phyloP scores from a whole-genome alignment of 2,329 filamentous ascomycete species.

The Fusarium goolgardi region DNA sequence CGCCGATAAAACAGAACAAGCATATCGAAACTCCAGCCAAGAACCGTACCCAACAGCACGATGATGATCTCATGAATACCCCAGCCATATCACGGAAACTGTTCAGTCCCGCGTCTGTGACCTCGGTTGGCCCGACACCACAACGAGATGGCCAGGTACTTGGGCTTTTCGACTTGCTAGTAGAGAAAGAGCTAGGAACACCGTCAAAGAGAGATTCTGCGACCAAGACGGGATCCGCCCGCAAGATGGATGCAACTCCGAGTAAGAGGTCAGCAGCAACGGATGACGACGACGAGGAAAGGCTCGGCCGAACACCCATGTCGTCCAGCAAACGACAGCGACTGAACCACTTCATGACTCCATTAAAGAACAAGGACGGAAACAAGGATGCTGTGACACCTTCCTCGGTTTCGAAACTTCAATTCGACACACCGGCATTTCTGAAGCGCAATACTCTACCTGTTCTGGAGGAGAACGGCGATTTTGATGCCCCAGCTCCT shows the following conservation, averaged over 20 bases:
- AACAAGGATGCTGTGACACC: slow-evolving; percentile 59
- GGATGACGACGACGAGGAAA: slow-evolving; percentile 48
- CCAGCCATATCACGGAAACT: slow-evolving; percentile 68
- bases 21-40: slow-evolving; percentile 62
- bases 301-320: slow-evolving; percentile 62
- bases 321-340: slow-evolving; percentile 70
- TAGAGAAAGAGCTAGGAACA: slow-evolving; percentile 61
- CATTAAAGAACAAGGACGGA: slow-evolving; percentile 62
- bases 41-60: slow-evolving; percentile 46
- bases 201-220: slow-evolving; percentile 58
- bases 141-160: slow-evolving; percentile 82
- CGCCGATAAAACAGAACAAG: slow-evolving; percentile 64
- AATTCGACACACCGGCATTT: slow-evolving; percentile 78
- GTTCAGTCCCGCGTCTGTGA: slow-evolving; percentile 69
- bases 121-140: slow-evolving; percentile 79
- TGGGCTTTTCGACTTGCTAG: slow-evolving; percentile 79
- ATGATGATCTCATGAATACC: slow-evolving; percentile 62
- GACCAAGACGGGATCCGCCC: slow-evolving; percentile 37
- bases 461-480: slow-evolving; percentile 66
- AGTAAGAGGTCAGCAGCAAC: slow-evolving; percentile 55
- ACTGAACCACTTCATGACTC: slow-evolving; percentile 74
- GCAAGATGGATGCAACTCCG: slow-evolving; percentile 56
- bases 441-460: slow-evolving; percentile 63
- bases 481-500: slow-evolving; percentile 61
- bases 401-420: slow-evolving; percentile 64